Percentiles rank a stretch among this genome's conserved stretches.
Evolutionary conservation across 2,329 filamentous ascomycete species (phyloP).

Genomic region (Sclerotinia spermophila): DNA sequence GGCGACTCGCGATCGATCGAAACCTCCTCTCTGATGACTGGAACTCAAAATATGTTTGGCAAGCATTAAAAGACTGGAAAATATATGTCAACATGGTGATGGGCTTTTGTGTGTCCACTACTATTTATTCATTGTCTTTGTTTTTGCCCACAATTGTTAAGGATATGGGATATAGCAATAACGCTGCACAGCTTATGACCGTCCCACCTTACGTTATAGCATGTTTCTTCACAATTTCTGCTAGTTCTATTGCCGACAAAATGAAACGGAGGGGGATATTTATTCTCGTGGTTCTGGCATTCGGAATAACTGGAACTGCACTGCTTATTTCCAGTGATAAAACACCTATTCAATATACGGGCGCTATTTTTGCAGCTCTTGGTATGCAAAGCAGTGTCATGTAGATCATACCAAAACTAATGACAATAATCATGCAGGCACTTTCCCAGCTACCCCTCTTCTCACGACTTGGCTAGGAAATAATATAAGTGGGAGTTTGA

Average conservation of each 20-base stretch:
- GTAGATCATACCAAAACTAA: neutral
- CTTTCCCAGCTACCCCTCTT: slow-evolving; percentile 80
- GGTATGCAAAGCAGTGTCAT: slow-evolving; percentile 35
- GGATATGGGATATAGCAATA: slow-evolving; percentile 53
- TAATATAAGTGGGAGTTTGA: slow-evolving; percentile 87
- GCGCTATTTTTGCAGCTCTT: slow-evolving; percentile 75
- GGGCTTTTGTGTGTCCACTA: slow-evolving; percentile 57
- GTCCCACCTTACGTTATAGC: slow-evolving; percentile 60
- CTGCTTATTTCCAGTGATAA: slow-evolving; percentile 67
- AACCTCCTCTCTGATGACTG: slow-evolving; percentile 66
- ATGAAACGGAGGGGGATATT: slow-evolving; percentile 66
- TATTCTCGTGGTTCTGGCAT: slow-evolving; percentile 59
- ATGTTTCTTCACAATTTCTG: slow-evolving; percentile 59
- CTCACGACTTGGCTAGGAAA: slow-evolving; percentile 84
- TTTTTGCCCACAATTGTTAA: slow-evolving; percentile 43
- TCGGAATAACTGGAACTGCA: slow-evolving; percentile 72
- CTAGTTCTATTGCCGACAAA: slow-evolving; percentile 73
- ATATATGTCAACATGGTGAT: slow-evolving; percentile 44
- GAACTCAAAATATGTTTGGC: slow-evolving; percentile 51
- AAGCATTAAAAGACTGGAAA: slow-evolving; percentile 59
- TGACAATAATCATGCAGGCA: slow-evolving; percentile 47
- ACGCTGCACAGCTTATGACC: slow-evolving; percentile 46
- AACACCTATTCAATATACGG: slow-evolving; percentile 72
- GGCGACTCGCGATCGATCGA: slow-evolving; percentile 65
- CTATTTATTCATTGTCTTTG: slow-evolving; percentile 44